Conservation (phyloP, 345 rosid genomes). For the Reutealis trisperma region DNA sequence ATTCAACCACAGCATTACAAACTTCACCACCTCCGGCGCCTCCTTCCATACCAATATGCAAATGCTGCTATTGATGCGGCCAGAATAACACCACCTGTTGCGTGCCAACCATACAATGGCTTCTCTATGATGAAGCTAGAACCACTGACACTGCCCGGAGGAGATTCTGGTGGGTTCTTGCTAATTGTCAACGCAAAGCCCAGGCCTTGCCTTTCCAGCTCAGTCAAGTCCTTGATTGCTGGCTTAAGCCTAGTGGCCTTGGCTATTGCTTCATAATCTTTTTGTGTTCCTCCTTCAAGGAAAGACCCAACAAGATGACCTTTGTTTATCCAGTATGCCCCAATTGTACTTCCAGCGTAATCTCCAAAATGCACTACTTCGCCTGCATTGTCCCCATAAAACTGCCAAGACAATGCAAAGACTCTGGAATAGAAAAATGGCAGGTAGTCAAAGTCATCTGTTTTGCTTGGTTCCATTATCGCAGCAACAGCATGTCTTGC, state of each 20-base stretch:
- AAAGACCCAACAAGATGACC: constrained; percentile 86
- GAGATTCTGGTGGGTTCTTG: constrained; percentile 32
- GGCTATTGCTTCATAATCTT: constrained; percentile 85
- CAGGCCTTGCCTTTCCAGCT: constrained; percentile 66
- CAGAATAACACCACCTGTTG: constrained; percentile 66
- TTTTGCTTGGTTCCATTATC: constrained; percentile 75
- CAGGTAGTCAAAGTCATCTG: constrained; percentile 70
- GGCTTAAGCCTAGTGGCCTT: constrained; percentile 68
- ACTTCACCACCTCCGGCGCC: constrained; percentile 78
- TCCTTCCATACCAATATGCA: constrained; percentile 88
- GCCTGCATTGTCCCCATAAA: constrained; percentile 84
- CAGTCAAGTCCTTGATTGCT: constrained; percentile 49
- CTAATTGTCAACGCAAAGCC: constrained; percentile 60
- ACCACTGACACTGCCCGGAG: constrained; percentile 27
- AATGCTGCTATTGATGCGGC: constrained; percentile 87
- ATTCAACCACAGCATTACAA: neutral
- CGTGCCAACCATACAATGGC: constrained; percentile 61
- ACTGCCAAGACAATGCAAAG: constrained; percentile 87
- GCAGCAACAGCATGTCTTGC: constrained; percentile 76
- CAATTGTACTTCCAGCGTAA: constrained; percentile 62
- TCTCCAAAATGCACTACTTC: constrained; percentile 90
- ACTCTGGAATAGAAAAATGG: constrained; percentile 96
- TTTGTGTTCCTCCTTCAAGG: constrained; percentile 92
- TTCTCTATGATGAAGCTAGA: constrained; percentile 50
- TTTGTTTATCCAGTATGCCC: constrained; percentile 86